phyloP scores from a whole-genome alignment of 148 eudicot species.

The Chenopodium album region DNA sequence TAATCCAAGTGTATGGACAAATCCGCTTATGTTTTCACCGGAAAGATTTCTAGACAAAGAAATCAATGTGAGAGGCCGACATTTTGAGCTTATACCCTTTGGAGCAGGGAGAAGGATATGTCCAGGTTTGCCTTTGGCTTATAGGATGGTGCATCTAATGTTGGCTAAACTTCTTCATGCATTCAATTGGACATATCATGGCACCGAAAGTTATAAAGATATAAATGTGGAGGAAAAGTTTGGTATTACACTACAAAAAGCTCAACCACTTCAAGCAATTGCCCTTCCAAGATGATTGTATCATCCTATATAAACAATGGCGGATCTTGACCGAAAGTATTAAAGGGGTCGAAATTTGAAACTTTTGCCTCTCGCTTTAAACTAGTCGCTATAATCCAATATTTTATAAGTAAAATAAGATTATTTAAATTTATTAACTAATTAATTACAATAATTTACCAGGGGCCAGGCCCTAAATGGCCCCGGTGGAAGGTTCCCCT shows the following conservation, averaged over 20 bases:
- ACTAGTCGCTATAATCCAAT: no score
- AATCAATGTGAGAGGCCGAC: constrained; percentile 19
- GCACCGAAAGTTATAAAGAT: constrained; percentile 20
- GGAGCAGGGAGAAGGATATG: constrained; percentile 32
- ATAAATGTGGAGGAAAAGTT: constrained; percentile 33
- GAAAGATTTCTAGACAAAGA: constrained; percentile 36
- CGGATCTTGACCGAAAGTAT: no score
- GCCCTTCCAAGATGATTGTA: neutral
- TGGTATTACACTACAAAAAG: constrained; percentile 28
- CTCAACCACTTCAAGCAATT: constrained; percentile 26
- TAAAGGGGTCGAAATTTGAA: no score
- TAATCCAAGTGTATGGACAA: constrained; percentile 29
- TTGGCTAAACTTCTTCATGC: constrained; percentile 30
- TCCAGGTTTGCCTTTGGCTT: constrained; percentile 25
- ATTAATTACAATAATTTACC: no score
- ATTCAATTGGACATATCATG: constrained; percentile 35
- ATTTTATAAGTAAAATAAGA: no score
- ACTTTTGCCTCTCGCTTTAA: no score
- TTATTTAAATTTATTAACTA: no score
- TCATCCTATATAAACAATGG: no score
- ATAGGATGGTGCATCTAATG: constrained; percentile 32
- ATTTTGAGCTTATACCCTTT: constrained; percentile 34
- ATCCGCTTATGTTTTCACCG: constrained; percentile 25
- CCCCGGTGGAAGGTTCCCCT: no score
- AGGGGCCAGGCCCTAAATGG: no score